Percentiles rank a stretch among this genome's conserved stretches.
Evolutionary conservation across 306 rosid genomes (phyloP).

Genomic region (Arachis hypogaea): DNA sequence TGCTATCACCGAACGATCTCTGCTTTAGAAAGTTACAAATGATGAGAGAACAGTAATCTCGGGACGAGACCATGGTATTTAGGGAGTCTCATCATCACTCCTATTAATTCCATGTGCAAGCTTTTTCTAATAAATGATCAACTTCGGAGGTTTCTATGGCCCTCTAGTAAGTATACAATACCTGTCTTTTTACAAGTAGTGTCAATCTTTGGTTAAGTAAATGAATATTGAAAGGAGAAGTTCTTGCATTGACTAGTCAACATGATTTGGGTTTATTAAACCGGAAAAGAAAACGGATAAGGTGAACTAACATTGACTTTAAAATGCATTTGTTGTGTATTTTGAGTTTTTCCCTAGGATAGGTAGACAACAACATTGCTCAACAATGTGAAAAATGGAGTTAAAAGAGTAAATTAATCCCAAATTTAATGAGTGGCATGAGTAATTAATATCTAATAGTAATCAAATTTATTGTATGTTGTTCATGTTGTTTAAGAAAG

Average conservation of each 20-base stretch:
- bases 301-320: neutral
- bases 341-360: neutral
- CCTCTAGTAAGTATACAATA: neutral
- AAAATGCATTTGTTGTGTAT: neutral
- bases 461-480: too few species aligned
- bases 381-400: too few species aligned
- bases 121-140: neutral
- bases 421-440: too few species aligned
- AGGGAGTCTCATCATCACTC: neutral
- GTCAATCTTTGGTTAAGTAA: neutral
- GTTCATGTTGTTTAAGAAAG: too few species aligned
- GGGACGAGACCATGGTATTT: neutral
- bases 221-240: neutral
- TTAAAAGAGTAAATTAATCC: too few species aligned
- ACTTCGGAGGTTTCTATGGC: neutral
- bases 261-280: neutral
- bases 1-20: neutral
- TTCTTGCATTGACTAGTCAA: slow-evolving; percentile 24
- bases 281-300: neutral
- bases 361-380: too few species aligned
- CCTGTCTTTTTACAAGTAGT: neutral
- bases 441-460: too few species aligned
- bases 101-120: neutral
- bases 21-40: neutral
- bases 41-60: neutral